Percentiles rank a stretch among this genome's conserved stretches.
Conservation (phyloP, 495 filamentous ascomycete species). For the Terfezia boudieri region DNA sequence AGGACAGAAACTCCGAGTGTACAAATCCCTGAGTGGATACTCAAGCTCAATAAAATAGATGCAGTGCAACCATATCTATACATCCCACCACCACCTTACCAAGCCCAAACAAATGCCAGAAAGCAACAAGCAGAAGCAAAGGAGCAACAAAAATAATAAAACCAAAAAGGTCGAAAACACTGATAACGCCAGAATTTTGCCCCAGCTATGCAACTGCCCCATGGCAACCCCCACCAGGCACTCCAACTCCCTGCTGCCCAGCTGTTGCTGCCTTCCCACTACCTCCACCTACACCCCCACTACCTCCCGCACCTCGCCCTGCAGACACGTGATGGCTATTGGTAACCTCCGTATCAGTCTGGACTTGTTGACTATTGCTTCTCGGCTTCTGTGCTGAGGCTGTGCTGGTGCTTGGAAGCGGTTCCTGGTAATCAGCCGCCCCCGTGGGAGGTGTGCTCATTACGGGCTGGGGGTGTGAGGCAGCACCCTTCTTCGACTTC, state of each 20-base stretch:
- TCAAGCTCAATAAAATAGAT: too few relatives aligned
- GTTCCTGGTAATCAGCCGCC: background rate
- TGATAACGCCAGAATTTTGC: background rate
- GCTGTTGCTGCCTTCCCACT: background rate
- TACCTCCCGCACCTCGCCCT: constrained; percentile 10
- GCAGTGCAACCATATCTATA: too few relatives aligned
- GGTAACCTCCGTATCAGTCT: constrained; percentile 14
- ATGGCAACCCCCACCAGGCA: background rate
- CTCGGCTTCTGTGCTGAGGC: constrained; percentile 14
- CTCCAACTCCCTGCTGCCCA: background rate
- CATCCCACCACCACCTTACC: too few relatives aligned
- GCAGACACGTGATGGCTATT: constrained; percentile 13
- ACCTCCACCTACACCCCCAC: constrained; percentile 4
- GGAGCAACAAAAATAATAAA: background rate
- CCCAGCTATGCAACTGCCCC: background rate
- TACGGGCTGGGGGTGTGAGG: background rate
- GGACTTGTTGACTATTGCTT: constrained; percentile 16
- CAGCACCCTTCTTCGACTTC: background rate
- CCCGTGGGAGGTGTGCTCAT: background rate
- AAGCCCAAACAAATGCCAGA: background rate
- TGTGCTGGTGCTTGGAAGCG: constrained; percentile 11
- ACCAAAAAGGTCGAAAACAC: background rate
- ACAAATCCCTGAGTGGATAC: too few relatives aligned
- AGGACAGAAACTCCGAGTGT: too few relatives aligned
- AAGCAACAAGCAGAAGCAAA: background rate